These are phyloP conservation scores for Paramecium tetraurelia DNA, from an alignment of 73 alveolate species.

Conservation along the genomic window DNA sequence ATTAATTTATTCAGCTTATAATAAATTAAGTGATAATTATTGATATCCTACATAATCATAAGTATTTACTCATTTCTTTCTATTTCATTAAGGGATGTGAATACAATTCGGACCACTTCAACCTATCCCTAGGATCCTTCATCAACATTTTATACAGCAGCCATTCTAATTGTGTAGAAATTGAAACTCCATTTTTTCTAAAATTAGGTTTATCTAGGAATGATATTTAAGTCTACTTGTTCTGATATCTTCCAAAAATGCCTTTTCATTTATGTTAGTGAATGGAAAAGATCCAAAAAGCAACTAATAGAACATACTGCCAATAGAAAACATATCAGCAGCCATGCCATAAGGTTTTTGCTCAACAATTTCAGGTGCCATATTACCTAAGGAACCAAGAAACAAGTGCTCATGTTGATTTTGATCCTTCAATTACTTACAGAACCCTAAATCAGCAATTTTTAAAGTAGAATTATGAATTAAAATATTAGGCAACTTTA, in stretches of 20 bases:
- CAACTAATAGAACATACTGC: slow-evolving; percentile 34
- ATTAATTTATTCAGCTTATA: neutral
- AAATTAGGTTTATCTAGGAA: neutral
- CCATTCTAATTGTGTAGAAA: neutral
- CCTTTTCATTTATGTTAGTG: neutral
- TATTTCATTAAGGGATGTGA: neutral
- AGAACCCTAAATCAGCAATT: slow-evolving; percentile 42
- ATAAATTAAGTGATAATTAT: neutral
- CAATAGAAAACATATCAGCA: slow-evolving; percentile 50
- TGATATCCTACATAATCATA: neutral
- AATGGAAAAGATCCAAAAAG: slow-evolving; percentile 27
- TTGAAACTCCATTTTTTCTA: neutral
- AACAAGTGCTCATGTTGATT: neutral
- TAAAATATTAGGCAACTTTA: slow-evolving; percentile 13
- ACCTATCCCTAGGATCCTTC: neutral
- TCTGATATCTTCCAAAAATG: neutral
- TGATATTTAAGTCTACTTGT: neutral
- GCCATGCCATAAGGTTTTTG: slow-evolving; percentile 41
- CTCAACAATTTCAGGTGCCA: slow-evolving; percentile 52
- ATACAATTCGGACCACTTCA: slow-evolving; percentile 4
- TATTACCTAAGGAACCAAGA: slow-evolving; percentile 44
- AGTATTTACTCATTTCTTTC: neutral
- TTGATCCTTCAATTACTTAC: neutral
- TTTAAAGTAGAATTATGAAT: slow-evolving; percentile 35
- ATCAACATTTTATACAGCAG: neutral